Base-by-base conservation (phyloP, 371 early-diverging fungal species). In the Actinomucor elegans region DNA sequence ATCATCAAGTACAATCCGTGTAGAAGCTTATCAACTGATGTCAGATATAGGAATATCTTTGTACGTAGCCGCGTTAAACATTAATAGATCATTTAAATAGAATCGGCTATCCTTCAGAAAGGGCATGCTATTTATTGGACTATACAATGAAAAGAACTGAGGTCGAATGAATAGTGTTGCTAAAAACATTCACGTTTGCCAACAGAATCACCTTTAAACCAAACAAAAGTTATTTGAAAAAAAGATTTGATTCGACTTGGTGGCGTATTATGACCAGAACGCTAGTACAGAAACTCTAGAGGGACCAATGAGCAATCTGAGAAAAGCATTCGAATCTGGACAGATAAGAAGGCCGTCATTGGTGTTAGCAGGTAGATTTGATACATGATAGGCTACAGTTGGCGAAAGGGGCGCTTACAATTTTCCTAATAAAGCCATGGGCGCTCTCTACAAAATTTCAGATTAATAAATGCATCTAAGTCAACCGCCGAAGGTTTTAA, bases 351-450 rank as follows among this genome's bases (percentile, higher is more conserved):
- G 69, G 10, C 59, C 60, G 34, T 89, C 91, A 1, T 66, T 87
- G 44, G 61, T 93, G 31, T 63, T 94, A 10, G 57, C 67, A 7
- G 94, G 93, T 18, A 93, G 93, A 0, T 88, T 88, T 67, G 65
- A 75, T 29, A 87, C 77, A 0, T 93, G 93, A 94, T 51, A 59
- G 18, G 58, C 66, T 2, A 58, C 54, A 1, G 59, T 77, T 15
- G 75, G 80, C 4, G 71, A 71, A 32, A 42, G 50, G 10, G 79
- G 80, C 36, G 62, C 82, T 7, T 66, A 56, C 35, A 37, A 29
- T 26, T 69, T 64, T 26, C 45, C 48, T 11, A 7, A 17, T 1
- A 34, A 32, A 2, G n/a, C 4, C 21, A 43, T 12, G 9, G n/a
- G n/a, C n/a, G n/a, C n/a, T n/a, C n/a, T n/a, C n/a, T n/a, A n/a